phyloP scores from a whole-genome alignment of 2,329 filamentous ascomycete genomes.

The Westerdykella aurantiaca region DNA sequence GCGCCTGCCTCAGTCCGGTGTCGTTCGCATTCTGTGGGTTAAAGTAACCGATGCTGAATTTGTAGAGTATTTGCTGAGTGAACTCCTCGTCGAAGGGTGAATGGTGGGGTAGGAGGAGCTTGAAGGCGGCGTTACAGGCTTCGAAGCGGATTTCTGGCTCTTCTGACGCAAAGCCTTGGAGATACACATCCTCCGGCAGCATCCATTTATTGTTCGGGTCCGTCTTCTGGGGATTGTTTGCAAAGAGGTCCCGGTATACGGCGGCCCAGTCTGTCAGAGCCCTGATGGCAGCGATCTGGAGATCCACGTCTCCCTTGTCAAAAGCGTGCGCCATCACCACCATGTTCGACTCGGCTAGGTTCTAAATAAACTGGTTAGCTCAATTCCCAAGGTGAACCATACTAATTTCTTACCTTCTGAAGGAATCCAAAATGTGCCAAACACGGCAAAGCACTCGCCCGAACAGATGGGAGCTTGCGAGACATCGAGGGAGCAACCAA shows the following conservation, averaged over 20 bases:
- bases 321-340: slow-evolving; percentile 94
- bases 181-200: too few species aligned
- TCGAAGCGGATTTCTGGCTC: slow-evolving; percentile 43
- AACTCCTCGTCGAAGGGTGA: slow-evolving; percentile 45
- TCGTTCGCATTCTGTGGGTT: slow-evolving; percentile 76
- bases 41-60: slow-evolving; percentile 81
- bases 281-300: slow-evolving; percentile 86
- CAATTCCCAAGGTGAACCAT: background rate
- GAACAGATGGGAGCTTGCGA: slow-evolving; percentile 84
- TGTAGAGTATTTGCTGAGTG: slow-evolving; percentile 59
- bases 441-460: slow-evolving; percentile 84
- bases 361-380: slow-evolving; percentile 38
- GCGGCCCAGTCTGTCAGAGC: slow-evolving; percentile 91
- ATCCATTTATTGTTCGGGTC: slow-evolving; percentile 34
- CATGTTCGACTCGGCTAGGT: slow-evolving; percentile 86
- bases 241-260: slow-evolving; percentile 75
- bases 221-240: slow-evolving; percentile 43
- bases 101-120: slow-evolving; percentile 51
- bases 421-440: slow-evolving; percentile 86
- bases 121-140: slow-evolving; percentile 71
- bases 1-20: slow-evolving; percentile 73
- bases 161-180: background rate
- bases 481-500: slow-evolving; percentile 92
- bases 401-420: slow-evolving; percentile 57
- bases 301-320: slow-evolving; percentile 78